A percentile compares a stretch with the other conserved stretches of the same genome.
Evolutionary conservation across 208 protist species (phyloP).

Genomic region (Acanthamoeba triangularis): DNA sequence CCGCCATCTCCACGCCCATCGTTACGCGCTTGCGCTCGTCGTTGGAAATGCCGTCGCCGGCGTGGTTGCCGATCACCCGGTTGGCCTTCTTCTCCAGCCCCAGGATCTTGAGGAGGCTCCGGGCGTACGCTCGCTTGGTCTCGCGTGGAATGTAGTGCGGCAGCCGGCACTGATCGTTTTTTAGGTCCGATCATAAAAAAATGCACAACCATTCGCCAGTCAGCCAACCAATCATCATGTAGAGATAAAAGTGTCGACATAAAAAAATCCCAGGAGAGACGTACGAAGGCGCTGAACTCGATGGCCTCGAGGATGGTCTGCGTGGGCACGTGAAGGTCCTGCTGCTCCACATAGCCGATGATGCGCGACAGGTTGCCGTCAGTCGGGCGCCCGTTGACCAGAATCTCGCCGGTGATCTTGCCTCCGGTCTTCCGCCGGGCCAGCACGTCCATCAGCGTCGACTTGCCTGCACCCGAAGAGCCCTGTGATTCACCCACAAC

Average conservation of each 20-base stretch:
- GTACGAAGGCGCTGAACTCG: slow-evolving; percentile 27
- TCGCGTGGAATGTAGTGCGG: not conserved
- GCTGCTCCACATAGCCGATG: slow-evolving; percentile 84
- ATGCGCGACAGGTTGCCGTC: slow-evolving; percentile 72
- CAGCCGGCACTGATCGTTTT: slow-evolving; percentile 20
- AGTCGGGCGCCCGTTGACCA: slow-evolving; percentile 79
- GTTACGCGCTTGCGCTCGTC: slow-evolving; percentile 83
- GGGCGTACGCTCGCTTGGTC: slow-evolving; percentile 17
- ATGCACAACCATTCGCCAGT: too few species aligned
- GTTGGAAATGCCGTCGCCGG: slow-evolving; percentile 10
- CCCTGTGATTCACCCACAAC: not conserved
- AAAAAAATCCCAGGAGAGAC: not conserved
- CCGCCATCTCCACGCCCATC: slow-evolving; percentile 85
- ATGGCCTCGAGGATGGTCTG: slow-evolving; percentile 81
- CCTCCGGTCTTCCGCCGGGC: slow-evolving; percentile 82
- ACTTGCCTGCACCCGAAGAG: slow-evolving; percentile 85
- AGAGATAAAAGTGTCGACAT: too few species aligned
- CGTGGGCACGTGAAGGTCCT: slow-evolving; percentile 79
- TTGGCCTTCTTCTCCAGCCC: slow-evolving; percentile 1
- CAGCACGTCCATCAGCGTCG: slow-evolving; percentile 84
- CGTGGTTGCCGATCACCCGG: slow-evolving; percentile 1
- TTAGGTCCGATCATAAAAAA: too few species aligned
- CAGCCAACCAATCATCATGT: too few species aligned
- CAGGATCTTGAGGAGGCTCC: slow-evolving; percentile 34
- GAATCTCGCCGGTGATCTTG: slow-evolving; percentile 81